Evolutionary conservation across 139 green algal genomes (phyloP).

Genomic region (Axilococcus clingmanii): DNA sequence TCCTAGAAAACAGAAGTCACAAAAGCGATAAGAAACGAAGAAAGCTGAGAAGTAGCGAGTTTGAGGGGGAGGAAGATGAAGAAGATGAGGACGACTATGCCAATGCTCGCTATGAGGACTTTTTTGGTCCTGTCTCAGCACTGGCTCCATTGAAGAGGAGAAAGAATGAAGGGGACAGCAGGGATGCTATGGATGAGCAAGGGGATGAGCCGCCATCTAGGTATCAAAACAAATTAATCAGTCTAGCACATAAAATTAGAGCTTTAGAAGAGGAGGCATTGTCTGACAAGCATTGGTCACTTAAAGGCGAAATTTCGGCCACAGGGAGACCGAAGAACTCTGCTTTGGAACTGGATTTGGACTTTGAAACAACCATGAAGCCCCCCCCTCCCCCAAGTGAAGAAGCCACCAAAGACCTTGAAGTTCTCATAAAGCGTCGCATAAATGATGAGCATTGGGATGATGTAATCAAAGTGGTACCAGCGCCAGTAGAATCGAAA

Average conservation of each 20-base stretch:
- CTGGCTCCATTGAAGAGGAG: neutral
- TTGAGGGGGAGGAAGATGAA: conserved; percentile 4
- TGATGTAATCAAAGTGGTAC: conserved; percentile 58
- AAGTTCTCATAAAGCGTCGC: conserved; percentile 79
- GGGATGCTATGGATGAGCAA: neutral
- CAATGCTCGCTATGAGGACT: conserved; percentile 52
- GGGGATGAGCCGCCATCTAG: conserved; percentile 31
- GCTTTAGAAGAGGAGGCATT: conserved; percentile 65
- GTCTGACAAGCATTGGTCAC: conserved; percentile 67
- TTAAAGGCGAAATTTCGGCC: conserved; percentile 66
- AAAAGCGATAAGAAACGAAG: conserved; percentile 9
- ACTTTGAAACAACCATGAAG: conserved; percentile 79
- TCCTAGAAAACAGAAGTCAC: conserved; percentile 14
- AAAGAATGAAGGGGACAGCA: conserved; percentile 13
- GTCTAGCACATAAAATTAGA: conserved; percentile 13
- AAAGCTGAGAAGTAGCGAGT: neutral
- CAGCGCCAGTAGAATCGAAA: conserved; percentile 42
- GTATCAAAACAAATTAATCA: conserved; percentile 51
- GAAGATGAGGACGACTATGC: neutral
- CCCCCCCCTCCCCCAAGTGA: conserved; percentile 66
- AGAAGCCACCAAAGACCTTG: conserved; percentile 67
- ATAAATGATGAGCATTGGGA: conserved; percentile 61
- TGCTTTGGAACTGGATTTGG: conserved; percentile 85
- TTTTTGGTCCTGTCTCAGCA: conserved; percentile 40
- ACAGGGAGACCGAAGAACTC: conserved; percentile 71